phyloP scores from a whole-genome alignment of 169 alveolate genomes.

The Plasmodium vivax region DNA sequence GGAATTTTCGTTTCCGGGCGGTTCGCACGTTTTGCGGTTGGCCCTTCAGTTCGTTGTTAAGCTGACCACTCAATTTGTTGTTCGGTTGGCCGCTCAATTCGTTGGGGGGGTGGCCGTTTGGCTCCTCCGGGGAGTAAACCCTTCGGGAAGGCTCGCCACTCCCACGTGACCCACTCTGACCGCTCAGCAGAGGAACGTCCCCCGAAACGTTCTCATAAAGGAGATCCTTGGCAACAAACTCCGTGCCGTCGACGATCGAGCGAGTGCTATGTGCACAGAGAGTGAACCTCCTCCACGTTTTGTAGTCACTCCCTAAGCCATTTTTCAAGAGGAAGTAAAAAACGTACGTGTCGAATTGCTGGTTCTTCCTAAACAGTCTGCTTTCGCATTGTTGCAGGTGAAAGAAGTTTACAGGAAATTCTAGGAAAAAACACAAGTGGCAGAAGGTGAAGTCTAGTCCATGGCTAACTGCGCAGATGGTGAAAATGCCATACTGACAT shows the following conservation, averaged over 20 bases:
- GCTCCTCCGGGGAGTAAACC: neutral
- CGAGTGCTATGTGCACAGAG: conserved; percentile 54
- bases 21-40: neutral
- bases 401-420: conserved; percentile 53
- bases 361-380: conserved; percentile 51
- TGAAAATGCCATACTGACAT: conserved; percentile 54
- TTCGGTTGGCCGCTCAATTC: neutral
- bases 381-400: conserved; percentile 69
- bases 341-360: conserved; percentile 18
- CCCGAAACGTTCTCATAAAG: conserved; percentile 35
- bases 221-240: conserved; percentile 6
- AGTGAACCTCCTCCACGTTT: conserved; percentile 52
- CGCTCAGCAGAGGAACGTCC: neutral
- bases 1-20: neutral
- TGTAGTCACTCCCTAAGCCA: conserved; percentile 57
- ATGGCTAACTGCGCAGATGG: conserved; percentile 51
- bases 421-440: conserved; percentile 43
- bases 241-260: conserved; percentile 31
- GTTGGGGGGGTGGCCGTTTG: neutral
- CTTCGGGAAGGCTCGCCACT: neutral
- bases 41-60: neutral
- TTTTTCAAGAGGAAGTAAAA: conserved; percentile 53
- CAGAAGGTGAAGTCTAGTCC: conserved; percentile 66
- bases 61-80: neutral
- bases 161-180: neutral